Percentiles rank a stretch among this genome's conserved stretches.
Evolutionary conservation across 805 yeast genomes (phyloP).

Genomic region (Metschnikowia noctiluminum): DNA sequence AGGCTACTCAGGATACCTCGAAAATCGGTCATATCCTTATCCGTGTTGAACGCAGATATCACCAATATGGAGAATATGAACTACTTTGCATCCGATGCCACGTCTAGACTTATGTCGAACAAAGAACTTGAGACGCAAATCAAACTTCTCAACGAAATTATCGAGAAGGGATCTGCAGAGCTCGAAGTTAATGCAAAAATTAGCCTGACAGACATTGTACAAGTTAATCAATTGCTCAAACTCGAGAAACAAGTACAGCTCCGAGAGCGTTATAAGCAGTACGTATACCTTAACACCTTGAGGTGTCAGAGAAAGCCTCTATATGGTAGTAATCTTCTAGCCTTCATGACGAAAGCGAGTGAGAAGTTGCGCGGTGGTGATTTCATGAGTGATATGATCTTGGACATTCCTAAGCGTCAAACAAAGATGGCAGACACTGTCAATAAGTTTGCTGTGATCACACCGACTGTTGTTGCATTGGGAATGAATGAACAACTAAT

Average conservation of each 20-base stretch:
- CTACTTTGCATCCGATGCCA: constrained; percentile 45
- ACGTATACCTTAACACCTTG: constrained; percentile 58
- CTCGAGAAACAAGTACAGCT: constrained; percentile 50
- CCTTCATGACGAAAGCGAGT: constrained; percentile 12
- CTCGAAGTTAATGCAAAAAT: background rate
- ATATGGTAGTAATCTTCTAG: constrained; percentile 59
- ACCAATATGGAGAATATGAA: constrained; percentile 44
- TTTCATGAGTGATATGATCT: constrained; percentile 29
- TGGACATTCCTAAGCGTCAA: constrained; percentile 26
- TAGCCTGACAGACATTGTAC: constrained; percentile 39
- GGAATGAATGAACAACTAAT: constrained; percentile 58
- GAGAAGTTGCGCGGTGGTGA: constrained; percentile 2
- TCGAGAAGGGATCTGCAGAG: constrained; percentile 21
- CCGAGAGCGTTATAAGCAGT: constrained; percentile 52
- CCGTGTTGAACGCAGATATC: constrained; percentile 60
- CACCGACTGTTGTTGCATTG: constrained; percentile 80
- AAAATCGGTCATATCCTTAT: constrained; percentile 39
- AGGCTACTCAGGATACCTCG: constrained; percentile 16
- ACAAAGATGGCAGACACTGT: constrained; percentile 46
- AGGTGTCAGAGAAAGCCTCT: constrained; percentile 66
- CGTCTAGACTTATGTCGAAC: constrained; percentile 46
- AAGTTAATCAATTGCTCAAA: constrained; percentile 57
- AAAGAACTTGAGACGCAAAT: constrained; percentile 43
- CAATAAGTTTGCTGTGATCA: constrained; percentile 78
- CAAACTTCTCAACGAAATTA: constrained; percentile 37